Percentiles rank a stretch among this genome's conserved stretches.
These are phyloP conservation scores for Cucumis hystrix DNA, from an alignment of 306 rosid species.

Conservation along the genomic window DNA sequence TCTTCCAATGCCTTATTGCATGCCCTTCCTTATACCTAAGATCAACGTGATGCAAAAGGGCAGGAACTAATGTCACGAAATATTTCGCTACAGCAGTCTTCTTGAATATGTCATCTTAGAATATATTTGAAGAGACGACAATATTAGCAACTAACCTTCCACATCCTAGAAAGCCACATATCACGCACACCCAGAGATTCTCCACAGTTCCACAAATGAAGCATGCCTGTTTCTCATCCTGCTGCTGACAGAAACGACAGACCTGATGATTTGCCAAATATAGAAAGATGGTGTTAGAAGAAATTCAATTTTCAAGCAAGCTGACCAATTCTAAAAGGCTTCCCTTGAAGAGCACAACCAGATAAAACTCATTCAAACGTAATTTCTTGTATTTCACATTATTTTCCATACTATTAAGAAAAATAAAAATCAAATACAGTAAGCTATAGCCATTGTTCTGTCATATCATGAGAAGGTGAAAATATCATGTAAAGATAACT, in stretches of 20 bases:
- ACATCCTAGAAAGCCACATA: slow-evolving; percentile 93
- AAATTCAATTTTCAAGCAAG: neutral
- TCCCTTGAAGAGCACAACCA: neutral
- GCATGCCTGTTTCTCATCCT: slow-evolving; percentile 73
- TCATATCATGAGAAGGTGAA: neutral
- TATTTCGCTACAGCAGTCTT: neutral
- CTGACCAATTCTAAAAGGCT: neutral
- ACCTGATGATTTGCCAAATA: slow-evolving; percentile 42
- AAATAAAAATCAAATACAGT: neutral
- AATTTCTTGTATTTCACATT: neutral
- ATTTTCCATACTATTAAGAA: neutral
- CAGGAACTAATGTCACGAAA: neutral
- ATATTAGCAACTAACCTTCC: slow-evolving; percentile 45
- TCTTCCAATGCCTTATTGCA: slow-evolving; percentile 77
- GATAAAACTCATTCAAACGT: neutral
- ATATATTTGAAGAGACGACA: slow-evolving; percentile 11
- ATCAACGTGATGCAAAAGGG: neutral
- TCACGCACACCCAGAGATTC: slow-evolving; percentile 79
- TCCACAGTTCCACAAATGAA: slow-evolving; percentile 63
- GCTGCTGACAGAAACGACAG: slow-evolving; percentile 76
- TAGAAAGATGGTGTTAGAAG: neutral
- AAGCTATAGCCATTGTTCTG: neutral
- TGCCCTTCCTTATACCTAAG: slow-evolving; percentile 89
- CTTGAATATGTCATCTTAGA: slow-evolving; percentile 7
- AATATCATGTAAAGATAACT: neutral